A percentile compares a stretch with the other conserved stretches of the same genome.
These are phyloP conservation scores for Crucihimalaya himalaica DNA, from an alignment of 345 rosid genomes.

Conservation along the genomic window DNA sequence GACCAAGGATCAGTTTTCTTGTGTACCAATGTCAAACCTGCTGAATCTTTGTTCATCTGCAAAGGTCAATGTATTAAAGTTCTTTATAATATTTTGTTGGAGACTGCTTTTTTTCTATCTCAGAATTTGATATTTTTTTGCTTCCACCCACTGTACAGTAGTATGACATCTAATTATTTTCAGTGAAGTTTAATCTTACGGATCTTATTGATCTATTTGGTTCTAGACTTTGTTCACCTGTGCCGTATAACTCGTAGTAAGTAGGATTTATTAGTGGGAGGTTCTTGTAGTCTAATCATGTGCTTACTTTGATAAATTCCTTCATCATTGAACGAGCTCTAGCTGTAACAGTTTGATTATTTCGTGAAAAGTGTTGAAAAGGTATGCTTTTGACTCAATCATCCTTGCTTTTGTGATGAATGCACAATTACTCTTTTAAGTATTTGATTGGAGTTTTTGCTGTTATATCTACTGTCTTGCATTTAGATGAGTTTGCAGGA, in stretches of 20 bases:
- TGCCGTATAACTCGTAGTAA: no score
- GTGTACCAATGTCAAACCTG: neutral
- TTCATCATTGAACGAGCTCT: neutral
- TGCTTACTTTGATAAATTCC: neutral
- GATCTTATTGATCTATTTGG: neutral
- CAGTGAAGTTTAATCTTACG: no score
- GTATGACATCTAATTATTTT: no score
- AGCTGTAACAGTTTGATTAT: neutral
- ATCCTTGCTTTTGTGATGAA: no score
- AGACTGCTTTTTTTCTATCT: neutral
- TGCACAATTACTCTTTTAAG: no score
- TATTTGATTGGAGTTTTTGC: neutral
- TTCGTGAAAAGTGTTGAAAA: neutral
- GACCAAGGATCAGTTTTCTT: neutral
- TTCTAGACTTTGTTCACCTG: neutral
- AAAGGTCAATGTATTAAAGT: neutral
- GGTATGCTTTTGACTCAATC: neutral
- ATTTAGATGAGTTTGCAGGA: neutral
- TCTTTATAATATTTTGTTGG: neutral
- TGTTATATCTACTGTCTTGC: neutral
- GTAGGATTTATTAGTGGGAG: neutral
- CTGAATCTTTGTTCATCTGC: neutral
- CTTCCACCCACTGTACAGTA: no score
- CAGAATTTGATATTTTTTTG: neutral
- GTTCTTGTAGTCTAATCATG: neutral